Evolutionary conservation across 192 early-diverging fungal species (phyloP), one percentile per base, ranked within the genome.

Genomic region (Backusella luteola): DNA sequence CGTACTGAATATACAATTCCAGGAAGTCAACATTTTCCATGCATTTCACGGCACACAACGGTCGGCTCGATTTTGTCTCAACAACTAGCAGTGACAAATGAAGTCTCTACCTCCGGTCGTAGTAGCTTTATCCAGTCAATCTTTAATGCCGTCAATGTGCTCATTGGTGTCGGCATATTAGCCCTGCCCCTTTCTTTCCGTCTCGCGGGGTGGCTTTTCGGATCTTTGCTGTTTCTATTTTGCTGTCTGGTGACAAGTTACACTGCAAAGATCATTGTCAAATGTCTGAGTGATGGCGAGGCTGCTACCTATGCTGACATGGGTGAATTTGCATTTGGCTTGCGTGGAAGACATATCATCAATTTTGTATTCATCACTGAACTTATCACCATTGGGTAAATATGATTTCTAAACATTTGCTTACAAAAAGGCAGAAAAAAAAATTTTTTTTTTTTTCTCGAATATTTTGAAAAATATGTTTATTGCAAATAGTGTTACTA

Each of bases 151-250:
- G 77, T 90, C 53, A 91, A 91, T 63, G 83, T 91, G 17, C 75
- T 91, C 23, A 90, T 89, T 39, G 89, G 89, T 26, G 88, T 93
- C 66, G 91, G 88, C 26, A 87, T 93, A 34, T 75, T 93, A n/a
- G 79, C 90, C 2, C 73, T 93, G 5, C 91, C 91, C 6, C 85
- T 87, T 36, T 87, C 85, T 17, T 81, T 93, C 19, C 79, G 81
- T 12, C 75, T 83, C 36, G 77, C 89, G 0, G 91, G 91, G 14
- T 93, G 90, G 90, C 66, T 83, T 14, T 35, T 86, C 36, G 91
- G 91, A 21, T 35, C 87, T 4, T n/a, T 74, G 0, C 41, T 93
- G 26, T 86, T 86, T 66, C 9, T 72, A 1, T 86, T 84, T 73
- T 85, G 81, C 34, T 74, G 81, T 15, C 71, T 53, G 6, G 68